phyloP scores from a whole-genome alignment of 495 filamentous ascomycete species.

The Hypoxylon perforatum region DNA sequence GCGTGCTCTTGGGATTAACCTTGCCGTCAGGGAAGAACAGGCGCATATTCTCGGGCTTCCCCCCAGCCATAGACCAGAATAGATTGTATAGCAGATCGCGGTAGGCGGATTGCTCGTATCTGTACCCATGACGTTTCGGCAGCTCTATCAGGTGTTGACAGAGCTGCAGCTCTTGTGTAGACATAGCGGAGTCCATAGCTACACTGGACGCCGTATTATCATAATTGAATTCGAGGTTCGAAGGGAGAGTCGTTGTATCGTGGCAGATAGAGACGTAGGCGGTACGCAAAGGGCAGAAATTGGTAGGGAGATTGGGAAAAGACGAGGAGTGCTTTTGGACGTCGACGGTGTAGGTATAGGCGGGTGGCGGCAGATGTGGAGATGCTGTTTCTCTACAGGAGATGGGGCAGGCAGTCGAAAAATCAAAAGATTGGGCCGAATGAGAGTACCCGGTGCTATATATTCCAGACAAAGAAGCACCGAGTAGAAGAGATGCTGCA shows the following conservation, averaged over 20 bases:
- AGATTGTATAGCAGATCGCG: slow-evolving; percentile 78
- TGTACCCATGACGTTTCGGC: slow-evolving; percentile 72
- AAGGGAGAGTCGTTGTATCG: slow-evolving; percentile 12
- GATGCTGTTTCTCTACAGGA: background rate
- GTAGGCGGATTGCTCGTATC: slow-evolving; percentile 75
- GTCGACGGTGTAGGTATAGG: slow-evolving; percentile 6
- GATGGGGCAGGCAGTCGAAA: no score
- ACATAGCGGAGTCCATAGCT: slow-evolving; percentile 61
- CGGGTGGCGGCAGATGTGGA: slow-evolving; percentile 28
- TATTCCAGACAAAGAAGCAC: slow-evolving; percentile 23
- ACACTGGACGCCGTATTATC: slow-evolving; percentile 25
- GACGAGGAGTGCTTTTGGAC: slow-evolving; percentile 2
- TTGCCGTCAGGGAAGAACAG: slow-evolving; percentile 83
- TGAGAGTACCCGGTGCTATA: slow-evolving; percentile 1
- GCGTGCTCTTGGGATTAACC: slow-evolving; percentile 64
- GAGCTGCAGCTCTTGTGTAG: slow-evolving; percentile 82
- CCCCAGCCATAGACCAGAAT: slow-evolving; percentile 84
- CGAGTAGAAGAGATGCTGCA: no score
- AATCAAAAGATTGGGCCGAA: no score
- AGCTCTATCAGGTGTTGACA: slow-evolving; percentile 79
- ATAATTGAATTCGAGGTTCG: slow-evolving; percentile 19
- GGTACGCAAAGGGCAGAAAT: background rate
- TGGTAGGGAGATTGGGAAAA: background rate
- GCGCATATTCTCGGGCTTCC: slow-evolving; percentile 75
- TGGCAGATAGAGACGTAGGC: background rate